Evolutionary conservation across 257 asterid genomes (phyloP).

Genomic region (Leonotis leonurus): DNA sequence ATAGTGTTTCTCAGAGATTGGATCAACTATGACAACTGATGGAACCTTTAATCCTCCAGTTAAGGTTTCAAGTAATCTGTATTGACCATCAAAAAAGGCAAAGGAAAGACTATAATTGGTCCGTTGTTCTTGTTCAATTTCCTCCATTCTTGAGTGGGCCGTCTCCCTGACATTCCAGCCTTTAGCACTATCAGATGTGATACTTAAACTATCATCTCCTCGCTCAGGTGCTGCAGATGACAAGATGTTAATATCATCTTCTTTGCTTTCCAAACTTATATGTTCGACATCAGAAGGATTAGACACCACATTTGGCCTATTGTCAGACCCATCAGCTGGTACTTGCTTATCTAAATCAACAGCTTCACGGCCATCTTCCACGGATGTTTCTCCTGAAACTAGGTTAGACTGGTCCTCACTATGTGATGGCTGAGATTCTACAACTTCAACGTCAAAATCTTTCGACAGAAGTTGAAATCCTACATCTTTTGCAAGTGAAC

Average conservation of each 20-base stretch:
- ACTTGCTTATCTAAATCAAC: conserved; percentile 23
- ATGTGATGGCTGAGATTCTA: conserved; percentile 35
- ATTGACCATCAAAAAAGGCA: conserved; percentile 67
- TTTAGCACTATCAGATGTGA: conserved; percentile 24
- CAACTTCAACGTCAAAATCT: conserved; percentile 57
- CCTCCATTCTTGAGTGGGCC: conserved; percentile 26
- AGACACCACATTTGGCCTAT: conserved; percentile 20
- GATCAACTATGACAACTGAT: conserved; percentile 67
- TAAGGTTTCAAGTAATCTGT: conserved; percentile 69
- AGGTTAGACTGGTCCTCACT: conserved; percentile 38
- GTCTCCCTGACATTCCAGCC: conserved; percentile 24
- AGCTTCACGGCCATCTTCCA: conserved; percentile 21
- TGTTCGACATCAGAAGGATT: conserved; percentile 30
- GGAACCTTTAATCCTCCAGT: conserved; percentile 67
- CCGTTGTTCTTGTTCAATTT: conserved; percentile 29
- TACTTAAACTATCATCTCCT: conserved; percentile 16
- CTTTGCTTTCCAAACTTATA: conserved; percentile 24
- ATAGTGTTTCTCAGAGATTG: conserved; percentile 49
- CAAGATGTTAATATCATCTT: conserved; percentile 24
- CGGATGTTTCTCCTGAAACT: conserved; percentile 28
- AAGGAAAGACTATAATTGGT: conserved; percentile 43
- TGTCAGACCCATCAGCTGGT: conserved; percentile 23
- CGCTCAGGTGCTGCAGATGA: conserved; percentile 24
- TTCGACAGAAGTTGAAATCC: conserved; percentile 89
- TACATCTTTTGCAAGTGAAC: conserved; percentile 77